Evolutionary conservation across 148 eudicot genomes (phyloP).

Genomic region (Oxyria digyna): DNA sequence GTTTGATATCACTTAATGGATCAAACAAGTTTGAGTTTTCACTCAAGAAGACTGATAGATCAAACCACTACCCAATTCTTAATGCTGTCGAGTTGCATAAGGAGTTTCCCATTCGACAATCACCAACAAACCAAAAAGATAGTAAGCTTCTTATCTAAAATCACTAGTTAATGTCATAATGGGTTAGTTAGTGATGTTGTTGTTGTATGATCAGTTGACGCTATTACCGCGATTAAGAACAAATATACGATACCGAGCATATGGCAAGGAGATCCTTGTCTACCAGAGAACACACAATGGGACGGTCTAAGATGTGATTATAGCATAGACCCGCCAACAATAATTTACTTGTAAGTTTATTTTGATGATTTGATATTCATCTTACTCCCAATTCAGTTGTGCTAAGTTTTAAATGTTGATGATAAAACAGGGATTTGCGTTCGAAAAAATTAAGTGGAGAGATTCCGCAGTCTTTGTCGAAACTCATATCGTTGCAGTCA

Average conservation of each 20-base stretch:
- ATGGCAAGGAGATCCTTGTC: constrained; percentile 1
- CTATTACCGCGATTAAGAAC: background rate
- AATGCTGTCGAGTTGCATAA: background rate
- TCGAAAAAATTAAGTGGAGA: background rate
- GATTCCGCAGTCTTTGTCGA: background rate
- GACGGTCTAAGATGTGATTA: background rate
- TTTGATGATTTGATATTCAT: background rate
- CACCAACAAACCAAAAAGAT: background rate
- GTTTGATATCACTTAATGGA: background rate
- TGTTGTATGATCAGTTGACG: background rate
- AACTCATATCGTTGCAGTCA: background rate
- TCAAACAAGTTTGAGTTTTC: background rate
- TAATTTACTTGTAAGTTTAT: background rate
- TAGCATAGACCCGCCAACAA: background rate
- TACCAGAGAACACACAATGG: background rate
- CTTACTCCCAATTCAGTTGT: background rate
- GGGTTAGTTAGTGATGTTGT: no score
- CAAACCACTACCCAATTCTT: background rate
- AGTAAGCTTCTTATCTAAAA: background rate
- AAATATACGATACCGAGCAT: background rate
- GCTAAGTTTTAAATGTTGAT: no score
- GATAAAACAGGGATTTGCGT: background rate
- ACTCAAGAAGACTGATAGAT: background rate
- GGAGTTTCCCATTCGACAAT: background rate
- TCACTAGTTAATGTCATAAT: no score